Evolutionary conservation across 768 basidiomycete species (phyloP), one percentile per base, ranked within the genome.

Genomic region (Leucogyrophana mollusca): DNA sequence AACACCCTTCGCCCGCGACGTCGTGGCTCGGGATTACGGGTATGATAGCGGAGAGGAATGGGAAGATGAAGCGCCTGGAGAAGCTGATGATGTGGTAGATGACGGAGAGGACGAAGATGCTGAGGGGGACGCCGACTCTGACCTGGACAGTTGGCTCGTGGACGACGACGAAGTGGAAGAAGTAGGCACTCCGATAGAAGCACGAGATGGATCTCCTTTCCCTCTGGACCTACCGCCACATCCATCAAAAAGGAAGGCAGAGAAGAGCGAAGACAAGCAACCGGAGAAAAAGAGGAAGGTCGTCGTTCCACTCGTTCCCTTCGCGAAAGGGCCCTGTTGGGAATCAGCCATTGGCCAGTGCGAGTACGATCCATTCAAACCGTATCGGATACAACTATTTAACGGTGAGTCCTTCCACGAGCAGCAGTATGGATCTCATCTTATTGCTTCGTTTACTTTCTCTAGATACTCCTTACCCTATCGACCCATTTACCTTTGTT

Each of bases 41-140:
- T 91, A 94, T 59, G 94, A 99, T 68, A 94, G 90, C 42, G 95
- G 91, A 11, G 92, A 85, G 56, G 96, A 98, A 56, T 98, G 96
- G 96, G 91, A 92, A 52, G 89, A 87, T 47, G 93, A 94, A 60
- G 82, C 83, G 17, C 75, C 72, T 10, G 79, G 76, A 3, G 90
- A 85, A 18, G 89, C 82, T 9, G 90, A 85, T 40, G 89, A 90
- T 40, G 86, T 89, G 45, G 79, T 85, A 6, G 73, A 72, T 34
- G 70, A 69, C 27, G 73, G 57, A 16, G 84, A 87, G 4, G 89
- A 90, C 13, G 84, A 74, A 10, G 85, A 81, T 11, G 82, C 76
- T 4, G 83, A 82, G 9, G 80, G 77, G 8, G 79, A 75, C 1
- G 69, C 67, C 5, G 71, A 69, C 38, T 66, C 65, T 16, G 82